Evolutionary conservation across 345 rosid genomes (phyloP).

Genomic region (Citrus unshiu): DNA sequence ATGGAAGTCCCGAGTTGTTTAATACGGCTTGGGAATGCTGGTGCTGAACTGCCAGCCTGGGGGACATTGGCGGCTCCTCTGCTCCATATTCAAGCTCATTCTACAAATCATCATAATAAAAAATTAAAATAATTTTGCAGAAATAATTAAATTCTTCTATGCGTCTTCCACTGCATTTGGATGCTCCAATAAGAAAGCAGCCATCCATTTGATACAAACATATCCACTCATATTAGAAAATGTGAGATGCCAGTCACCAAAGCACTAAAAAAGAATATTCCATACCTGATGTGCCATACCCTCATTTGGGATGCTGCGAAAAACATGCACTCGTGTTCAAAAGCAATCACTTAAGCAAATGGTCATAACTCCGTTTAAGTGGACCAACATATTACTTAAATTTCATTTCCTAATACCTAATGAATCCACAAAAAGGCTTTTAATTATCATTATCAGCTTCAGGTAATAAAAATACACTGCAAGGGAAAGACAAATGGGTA

Average conservation of each 20-base stretch:
- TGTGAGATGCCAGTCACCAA: background rate
- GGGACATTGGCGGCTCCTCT: slow-evolving; percentile 56
- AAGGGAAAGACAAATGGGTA: background rate
- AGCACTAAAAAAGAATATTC: background rate
- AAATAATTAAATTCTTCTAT: background rate
- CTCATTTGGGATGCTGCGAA: background rate
- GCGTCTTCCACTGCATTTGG: background rate
- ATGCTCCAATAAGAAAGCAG: background rate
- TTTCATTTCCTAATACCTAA: background rate
- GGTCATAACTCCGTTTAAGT: background rate
- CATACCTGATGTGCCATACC: background rate
- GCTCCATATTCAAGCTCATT: slow-evolving; percentile 66
- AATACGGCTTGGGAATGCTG: slow-evolving; percentile 30
- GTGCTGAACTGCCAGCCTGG: slow-evolving; percentile 42
- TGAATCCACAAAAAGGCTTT: background rate
- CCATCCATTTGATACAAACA: background rate
- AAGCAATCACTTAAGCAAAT: background rate
- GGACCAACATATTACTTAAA: background rate
- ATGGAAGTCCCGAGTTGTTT: slow-evolving; percentile 22
- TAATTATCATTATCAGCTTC: background rate
- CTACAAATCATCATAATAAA: slow-evolving; percentile 32
- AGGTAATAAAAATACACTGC: background rate
- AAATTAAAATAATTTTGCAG: background rate
- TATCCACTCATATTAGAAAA: background rate
- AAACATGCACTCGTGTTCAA: background rate